Conservation (phyloP, 2,329 filamentous ascomycete genomes). For the Aspergillus unguis region DNA sequence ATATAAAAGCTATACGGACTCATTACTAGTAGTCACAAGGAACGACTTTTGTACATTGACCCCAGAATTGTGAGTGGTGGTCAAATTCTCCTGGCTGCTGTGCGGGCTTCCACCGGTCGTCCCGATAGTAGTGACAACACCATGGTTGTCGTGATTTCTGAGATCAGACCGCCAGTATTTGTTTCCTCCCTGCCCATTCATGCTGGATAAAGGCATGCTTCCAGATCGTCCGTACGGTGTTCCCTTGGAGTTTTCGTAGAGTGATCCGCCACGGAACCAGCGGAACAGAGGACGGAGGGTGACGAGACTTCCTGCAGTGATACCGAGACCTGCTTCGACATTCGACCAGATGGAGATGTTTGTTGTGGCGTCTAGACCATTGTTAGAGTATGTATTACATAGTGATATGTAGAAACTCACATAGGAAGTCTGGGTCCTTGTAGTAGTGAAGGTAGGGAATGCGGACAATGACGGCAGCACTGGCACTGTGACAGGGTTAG, state of each 20-base stretch:
- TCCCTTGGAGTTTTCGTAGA: slow-evolving; percentile 24
- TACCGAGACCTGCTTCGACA: slow-evolving; percentile 39
- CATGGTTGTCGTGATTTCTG: slow-evolving; percentile 24
- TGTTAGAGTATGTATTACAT: no score
- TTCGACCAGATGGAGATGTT: slow-evolving; percentile 43
- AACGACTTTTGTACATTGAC: slow-evolving; percentile 37
- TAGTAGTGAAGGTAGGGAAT: slow-evolving; percentile 36
- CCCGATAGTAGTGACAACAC: slow-evolving; percentile 28
- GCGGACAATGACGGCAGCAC: slow-evolving; percentile 36
- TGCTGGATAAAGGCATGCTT: slow-evolving; percentile 32
- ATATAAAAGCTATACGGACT: slow-evolving; percentile 11
- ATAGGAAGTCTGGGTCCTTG: slow-evolving; percentile 32
- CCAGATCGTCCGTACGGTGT: slow-evolving; percentile 17
- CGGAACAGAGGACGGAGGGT: slow-evolving; percentile 50
- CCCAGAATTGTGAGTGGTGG: slow-evolving; percentile 26
- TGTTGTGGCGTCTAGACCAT: slow-evolving; percentile 28
- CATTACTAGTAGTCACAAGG: slow-evolving; percentile 28
- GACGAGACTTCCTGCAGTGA: slow-evolving; percentile 48
- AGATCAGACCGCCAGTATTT: slow-evolving; percentile 33
- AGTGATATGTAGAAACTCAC: slow-evolving; percentile 22
- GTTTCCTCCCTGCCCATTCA: slow-evolving; percentile 23
- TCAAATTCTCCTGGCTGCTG: slow-evolving; percentile 35
- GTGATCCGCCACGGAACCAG: slow-evolving; percentile 30
- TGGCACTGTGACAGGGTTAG: slow-evolving; percentile 25
- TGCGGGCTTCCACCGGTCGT: slow-evolving; percentile 25